These are phyloP conservation scores for Globisporangium lucens DNA, from an alignment of 352 stramenopile species.

Conservation along the genomic window DNA sequence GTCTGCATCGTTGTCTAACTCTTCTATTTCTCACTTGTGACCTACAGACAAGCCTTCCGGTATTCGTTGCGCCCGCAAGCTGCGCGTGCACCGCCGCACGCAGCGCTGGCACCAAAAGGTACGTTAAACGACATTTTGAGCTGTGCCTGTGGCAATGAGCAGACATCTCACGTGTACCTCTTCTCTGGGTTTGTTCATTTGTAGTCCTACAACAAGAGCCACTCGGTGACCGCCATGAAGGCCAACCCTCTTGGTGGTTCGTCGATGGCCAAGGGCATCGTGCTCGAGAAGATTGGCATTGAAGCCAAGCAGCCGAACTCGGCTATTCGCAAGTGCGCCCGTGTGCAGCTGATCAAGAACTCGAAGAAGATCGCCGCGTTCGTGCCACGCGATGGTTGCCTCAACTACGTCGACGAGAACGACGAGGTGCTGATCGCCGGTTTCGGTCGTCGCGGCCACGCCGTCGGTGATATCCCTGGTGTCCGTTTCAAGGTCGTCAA, in stretches of 20 bases:
- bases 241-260: constrained; percentile 99
- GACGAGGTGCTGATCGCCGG: constrained; percentile 99
- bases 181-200: too few relatives aligned
- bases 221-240: constrained; percentile 99
- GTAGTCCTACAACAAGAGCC: constrained; percentile 98
- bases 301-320: constrained; percentile 99
- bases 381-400: constrained; percentile 99
- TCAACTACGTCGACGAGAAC: constrained; percentile 99
- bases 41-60: constrained; percentile 97
- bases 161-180: background rate
- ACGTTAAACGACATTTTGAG: background rate
- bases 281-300: constrained; percentile 99
- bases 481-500: constrained; percentile 99
- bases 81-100: constrained; percentile 97
- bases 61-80: constrained; percentile 99
- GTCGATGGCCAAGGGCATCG: constrained; percentile 99
- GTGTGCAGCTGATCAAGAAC: constrained; percentile 99
- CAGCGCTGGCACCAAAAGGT: constrained; percentile 97
- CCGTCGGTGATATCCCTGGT: constrained; percentile 99
- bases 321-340: constrained; percentile 99
- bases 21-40: background rate
- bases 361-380: constrained; percentile 99
- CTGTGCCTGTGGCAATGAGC: background rate
- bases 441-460: constrained; percentile 99
- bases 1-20: background rate